A percentile compares a stretch with the other conserved stretches of the same genome.
These are phyloP conservation scores for Rhynchosporium graminicola DNA, from an alignment of 2,329 filamentous ascomycete species.

Conservation along the genomic window DNA sequence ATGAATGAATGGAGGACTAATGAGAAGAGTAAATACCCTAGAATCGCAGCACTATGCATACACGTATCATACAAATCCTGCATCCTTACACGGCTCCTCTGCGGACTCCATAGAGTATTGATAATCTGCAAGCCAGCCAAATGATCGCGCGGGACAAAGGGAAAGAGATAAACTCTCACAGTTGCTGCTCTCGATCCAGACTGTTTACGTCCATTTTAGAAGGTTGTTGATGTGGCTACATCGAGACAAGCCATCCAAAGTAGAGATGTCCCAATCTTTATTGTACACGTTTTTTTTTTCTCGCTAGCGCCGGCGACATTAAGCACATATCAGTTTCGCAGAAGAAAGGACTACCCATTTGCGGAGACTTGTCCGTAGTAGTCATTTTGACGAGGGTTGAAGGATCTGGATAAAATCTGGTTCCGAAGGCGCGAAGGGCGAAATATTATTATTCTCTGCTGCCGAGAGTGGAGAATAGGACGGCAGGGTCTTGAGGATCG, in stretches of 20 bases:
- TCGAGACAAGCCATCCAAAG: constrained; percentile 1
- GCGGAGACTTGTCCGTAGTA: constrained; percentile 60
- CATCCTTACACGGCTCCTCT: not conserved
- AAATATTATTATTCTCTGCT: constrained; percentile 58
- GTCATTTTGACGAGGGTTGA: constrained; percentile 51
- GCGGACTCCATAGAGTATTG: too few relatives aligned
- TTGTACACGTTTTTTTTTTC: constrained; percentile 51
- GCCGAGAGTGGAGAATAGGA: constrained; percentile 48
- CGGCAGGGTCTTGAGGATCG: constrained; percentile 51
- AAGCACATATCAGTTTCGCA: constrained; percentile 50
- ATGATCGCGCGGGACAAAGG: too few relatives aligned
- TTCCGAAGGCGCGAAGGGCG: constrained; percentile 57
- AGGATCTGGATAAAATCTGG: constrained; percentile 50
- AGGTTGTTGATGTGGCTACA: not conserved
- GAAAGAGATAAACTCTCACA: too few relatives aligned
- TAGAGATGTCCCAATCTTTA: constrained; percentile 53
- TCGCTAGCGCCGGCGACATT: constrained; percentile 46
- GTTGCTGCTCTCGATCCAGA: too few relatives aligned
- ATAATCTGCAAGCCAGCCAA: too few relatives aligned
- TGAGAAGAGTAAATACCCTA: constrained; percentile 25
- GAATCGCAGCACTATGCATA: constrained; percentile 16
- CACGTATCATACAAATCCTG: not conserved
- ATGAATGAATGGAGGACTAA: constrained; percentile 12
- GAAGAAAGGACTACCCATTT: constrained; percentile 50
- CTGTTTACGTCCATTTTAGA: not conserved